Evolutionary conservation across 148 eudicot genomes (phyloP).

Genomic region (Agrostemma githago): DNA sequence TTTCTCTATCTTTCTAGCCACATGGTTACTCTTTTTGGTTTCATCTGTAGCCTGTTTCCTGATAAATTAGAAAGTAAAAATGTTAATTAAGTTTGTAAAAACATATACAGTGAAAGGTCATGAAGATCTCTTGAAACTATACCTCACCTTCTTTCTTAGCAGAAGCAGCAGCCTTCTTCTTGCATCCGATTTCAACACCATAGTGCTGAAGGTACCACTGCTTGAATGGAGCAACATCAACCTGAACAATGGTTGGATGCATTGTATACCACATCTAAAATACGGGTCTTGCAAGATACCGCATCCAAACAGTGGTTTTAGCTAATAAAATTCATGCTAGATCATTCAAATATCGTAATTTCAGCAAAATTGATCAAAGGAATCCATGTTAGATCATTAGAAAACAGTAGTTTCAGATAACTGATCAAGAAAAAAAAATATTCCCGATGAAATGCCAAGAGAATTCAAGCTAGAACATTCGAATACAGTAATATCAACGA

Average conservation of each 20-base stretch:
- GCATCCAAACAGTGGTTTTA: too few species aligned
- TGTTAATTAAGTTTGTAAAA: not conserved
- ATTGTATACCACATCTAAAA: too few species aligned
- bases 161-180: conserved; percentile 47
- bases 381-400: too few species aligned
- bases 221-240: conserved; percentile 74
- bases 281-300: too few species aligned
- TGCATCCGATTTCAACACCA: conserved; percentile 62
- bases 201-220: conserved; percentile 74
- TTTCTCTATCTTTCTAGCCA: conserved; percentile 42
- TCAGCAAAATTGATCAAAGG: too few species aligned
- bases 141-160: conserved; percentile 74
- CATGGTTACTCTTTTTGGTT: conserved; percentile 56
- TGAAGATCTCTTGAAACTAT: not conserved
- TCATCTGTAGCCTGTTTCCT: conserved; percentile 47
- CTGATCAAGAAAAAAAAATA: too few species aligned
- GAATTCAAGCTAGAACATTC: too few species aligned
- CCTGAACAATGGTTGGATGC: conserved; percentile 44
- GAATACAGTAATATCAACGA: too few species aligned
- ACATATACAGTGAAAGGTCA: not conserved
- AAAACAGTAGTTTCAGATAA: too few species aligned
- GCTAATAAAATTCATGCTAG: too few species aligned
- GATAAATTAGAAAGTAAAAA: not conserved
- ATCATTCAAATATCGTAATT: too few species aligned
- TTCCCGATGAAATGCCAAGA: too few species aligned